Base-by-base conservation (phyloP, 495 filamentous ascomycete species). In the Mytilinidion resinicola region DNA sequence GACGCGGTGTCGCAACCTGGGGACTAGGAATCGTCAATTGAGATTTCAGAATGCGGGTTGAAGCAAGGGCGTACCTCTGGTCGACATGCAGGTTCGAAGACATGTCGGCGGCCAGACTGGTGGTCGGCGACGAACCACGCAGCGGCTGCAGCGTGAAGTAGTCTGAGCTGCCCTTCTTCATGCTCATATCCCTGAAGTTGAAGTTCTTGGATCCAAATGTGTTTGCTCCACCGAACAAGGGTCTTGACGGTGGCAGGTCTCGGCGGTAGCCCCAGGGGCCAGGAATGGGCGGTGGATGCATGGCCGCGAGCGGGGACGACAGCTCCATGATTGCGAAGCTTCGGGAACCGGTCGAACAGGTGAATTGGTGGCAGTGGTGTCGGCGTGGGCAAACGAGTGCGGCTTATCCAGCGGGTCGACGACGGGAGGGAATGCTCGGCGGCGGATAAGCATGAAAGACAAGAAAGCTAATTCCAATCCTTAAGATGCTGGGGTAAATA, bases 21-120 rank as follows among this genome's bases (percentile, higher is more conserved):
- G 93, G 93, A 73, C 93, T 98, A 74, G 46, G 64, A 62, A 48
- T 51, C 60, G 54, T 62, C 69, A 60, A 69, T 49, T 48, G 53
- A 48, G 21, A 37, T 9, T 15, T 59, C 62, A 42, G 37, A 25
- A 35, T 47, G 12, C 37, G 11, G 55, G 53, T 62, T 55, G 66
- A 65, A 59, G 64, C 53, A 60, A 56, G 30, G 60, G 77, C 72
- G 70, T 69, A 96, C 91, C 90, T 95, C 62, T 85, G 85, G 69
- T 96, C 91, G 67, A 96, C 85, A 63, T 90, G 90, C 66, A 97
- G 96, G 77, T 96, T 98, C 70, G 95, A 90, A 44, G 91, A 96
- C 64, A 96, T 79, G 72, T 97, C 93, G 44, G 90, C 90, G 19
- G 90, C 92, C 60, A 98, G 74, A 66, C 88, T 93, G 2, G 89